Conservation (phyloP, 257 asterid genomes). For the Verbascum thapsus region DNA sequence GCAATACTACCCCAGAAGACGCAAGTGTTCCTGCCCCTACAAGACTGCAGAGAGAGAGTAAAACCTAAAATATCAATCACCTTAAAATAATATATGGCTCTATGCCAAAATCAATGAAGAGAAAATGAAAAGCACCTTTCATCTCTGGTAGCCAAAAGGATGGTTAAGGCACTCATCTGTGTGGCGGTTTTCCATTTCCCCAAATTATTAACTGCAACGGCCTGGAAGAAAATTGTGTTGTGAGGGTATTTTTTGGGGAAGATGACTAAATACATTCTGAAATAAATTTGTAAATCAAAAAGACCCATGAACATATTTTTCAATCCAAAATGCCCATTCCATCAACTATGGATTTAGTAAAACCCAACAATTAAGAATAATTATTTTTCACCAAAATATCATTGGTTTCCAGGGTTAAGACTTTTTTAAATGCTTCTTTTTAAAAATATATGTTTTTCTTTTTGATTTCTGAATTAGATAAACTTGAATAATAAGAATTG, state of each 20-base stretch:
- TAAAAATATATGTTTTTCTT: too few species aligned
- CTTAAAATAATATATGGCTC: constrained; percentile 7
- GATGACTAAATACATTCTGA: too few species aligned
- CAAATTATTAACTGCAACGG: constrained; percentile 91
- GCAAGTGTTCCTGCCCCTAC: constrained; percentile 55
- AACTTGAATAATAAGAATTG: too few species aligned
- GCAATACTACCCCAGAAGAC: constrained; percentile 69
- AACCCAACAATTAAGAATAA: too few species aligned
- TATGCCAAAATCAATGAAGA: constrained; percentile 8
- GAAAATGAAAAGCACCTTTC: constrained; percentile 57
- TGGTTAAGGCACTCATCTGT: constrained; percentile 87
- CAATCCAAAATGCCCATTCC: too few species aligned
- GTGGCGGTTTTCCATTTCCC: constrained; percentile 99
- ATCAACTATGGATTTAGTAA: too few species aligned
- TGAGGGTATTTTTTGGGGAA: constrained; percentile 3
- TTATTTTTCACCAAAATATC: too few species aligned
- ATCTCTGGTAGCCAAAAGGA: constrained; percentile 84
- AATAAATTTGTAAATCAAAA: too few species aligned
- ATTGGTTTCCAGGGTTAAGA: too few species aligned
- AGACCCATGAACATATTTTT: too few species aligned
- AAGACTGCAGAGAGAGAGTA: constrained; percentile 50
- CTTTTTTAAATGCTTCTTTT: too few species aligned
- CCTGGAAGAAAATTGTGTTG: constrained; percentile 44
- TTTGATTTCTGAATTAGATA: too few species aligned
- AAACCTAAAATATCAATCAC: constrained; percentile 1